Percentiles rank a stretch among this genome's conserved stretches.
Evolutionary conservation across 805 yeast genomes (phyloP).

Genomic region (Barnettozyma siamensis): DNA sequence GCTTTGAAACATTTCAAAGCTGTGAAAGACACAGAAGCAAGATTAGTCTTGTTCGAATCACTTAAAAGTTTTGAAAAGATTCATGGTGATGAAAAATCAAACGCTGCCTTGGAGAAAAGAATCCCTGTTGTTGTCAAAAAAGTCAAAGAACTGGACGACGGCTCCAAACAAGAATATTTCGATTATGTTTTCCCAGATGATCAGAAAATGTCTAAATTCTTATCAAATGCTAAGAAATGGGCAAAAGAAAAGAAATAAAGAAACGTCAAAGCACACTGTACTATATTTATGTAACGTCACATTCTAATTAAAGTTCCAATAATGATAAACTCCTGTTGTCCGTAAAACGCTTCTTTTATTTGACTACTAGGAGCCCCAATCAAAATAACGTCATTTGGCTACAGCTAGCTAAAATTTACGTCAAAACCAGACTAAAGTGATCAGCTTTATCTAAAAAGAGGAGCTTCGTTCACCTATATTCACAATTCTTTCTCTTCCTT

Average conservation of each 20-base stretch:
- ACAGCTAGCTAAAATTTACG: too few species aligned
- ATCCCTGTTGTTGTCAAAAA: constrained; percentile 51
- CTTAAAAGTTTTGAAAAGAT: constrained; percentile 57
- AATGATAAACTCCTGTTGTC: too few species aligned
- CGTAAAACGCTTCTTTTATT: too few species aligned
- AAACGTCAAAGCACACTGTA: too few species aligned
- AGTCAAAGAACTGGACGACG: constrained; percentile 35
- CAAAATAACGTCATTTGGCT: too few species aligned
- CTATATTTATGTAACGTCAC: too few species aligned
- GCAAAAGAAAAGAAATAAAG: constrained; percentile 24
- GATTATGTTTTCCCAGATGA: constrained; percentile 71
- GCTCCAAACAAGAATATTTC: constrained; percentile 45
- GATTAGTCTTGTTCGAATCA: constrained; percentile 53
- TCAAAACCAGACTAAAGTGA: too few species aligned
- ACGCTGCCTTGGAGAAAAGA: constrained; percentile 34
- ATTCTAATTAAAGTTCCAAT: too few species aligned
- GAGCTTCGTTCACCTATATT: too few species aligned
- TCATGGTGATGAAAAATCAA: constrained; percentile 47
- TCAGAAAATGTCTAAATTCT: constrained; percentile 31
- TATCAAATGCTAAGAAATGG: constrained; percentile 48
- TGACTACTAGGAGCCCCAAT: too few species aligned
- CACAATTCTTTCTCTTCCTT: too few species aligned
- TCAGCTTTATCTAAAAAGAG: too few species aligned
- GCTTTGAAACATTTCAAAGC: constrained; percentile 44
- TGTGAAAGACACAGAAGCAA: constrained; percentile 31